Conservation (phyloP, 805 yeast species). For the Lachancea cidri region DNA sequence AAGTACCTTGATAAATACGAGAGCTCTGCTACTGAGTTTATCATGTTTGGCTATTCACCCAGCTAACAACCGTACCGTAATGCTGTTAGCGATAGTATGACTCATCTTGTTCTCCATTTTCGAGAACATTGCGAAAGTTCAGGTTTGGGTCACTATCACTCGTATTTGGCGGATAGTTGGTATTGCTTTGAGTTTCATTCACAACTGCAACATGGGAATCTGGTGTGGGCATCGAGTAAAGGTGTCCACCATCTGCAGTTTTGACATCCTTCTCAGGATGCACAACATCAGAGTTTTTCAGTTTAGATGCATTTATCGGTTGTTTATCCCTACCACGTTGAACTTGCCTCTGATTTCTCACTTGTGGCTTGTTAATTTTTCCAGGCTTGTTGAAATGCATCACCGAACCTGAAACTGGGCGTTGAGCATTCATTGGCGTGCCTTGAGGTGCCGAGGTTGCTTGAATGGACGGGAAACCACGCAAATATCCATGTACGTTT, state of each 20-base stretch:
- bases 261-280: background rate
- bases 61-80: background rate
- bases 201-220: background rate
- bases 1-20: background rate
- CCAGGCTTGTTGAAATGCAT: constrained; percentile 10
- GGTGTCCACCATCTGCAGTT: background rate
- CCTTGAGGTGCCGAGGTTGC: constrained; percentile 10
- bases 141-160: background rate
- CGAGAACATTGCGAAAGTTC: background rate
- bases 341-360: constrained; percentile 13
- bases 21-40: background rate
- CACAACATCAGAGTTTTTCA: constrained; percentile 4
- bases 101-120: background rate
- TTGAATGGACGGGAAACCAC: constrained; percentile 9
- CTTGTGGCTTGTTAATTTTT: constrained; percentile 15
- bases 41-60: background rate
- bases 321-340: constrained; percentile 1
- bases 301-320: background rate
- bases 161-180: background rate
- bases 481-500: constrained; percentile 7
- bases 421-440: constrained; percentile 2
- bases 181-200: background rate
- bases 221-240: constrained; percentile 13
- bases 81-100: background rate
- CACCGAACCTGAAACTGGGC: constrained; percentile 11